These are phyloP conservation scores for Prunella vulgaris DNA, from an alignment of 257 asterid species.

Conservation along the genomic window DNA sequence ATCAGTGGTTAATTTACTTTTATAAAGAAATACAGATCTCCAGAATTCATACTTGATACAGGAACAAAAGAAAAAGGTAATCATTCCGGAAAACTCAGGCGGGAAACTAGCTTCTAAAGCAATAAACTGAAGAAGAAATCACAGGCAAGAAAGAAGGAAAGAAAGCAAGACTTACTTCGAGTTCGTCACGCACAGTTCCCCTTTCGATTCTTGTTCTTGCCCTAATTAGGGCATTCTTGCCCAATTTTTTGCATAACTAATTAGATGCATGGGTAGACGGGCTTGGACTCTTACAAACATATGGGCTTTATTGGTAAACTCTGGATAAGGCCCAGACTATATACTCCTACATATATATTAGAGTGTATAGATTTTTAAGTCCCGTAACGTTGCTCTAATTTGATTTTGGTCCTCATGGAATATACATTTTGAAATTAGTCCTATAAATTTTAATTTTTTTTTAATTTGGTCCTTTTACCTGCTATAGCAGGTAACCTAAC, in stretches of 20 bases:
- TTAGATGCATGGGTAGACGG: neutral
- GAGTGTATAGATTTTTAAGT: no score
- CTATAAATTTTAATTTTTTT: no score
- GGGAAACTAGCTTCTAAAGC: neutral
- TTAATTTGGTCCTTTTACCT: no score
- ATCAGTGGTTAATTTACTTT: neutral
- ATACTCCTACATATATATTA: no score
- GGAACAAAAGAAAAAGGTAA: neutral
- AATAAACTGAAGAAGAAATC: neutral
- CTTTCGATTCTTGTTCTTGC: neutral
- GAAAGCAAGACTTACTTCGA: neutral
- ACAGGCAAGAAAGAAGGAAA: neutral
- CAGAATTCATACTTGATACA: neutral
- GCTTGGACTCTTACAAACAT: neutral
- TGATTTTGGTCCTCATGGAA: no score
- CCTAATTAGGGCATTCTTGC: neutral
- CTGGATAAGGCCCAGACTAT: neutral
- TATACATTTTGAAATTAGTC: no score
- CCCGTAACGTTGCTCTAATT: no score
- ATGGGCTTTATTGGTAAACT: neutral
- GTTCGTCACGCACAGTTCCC: neutral
- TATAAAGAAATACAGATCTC: neutral
- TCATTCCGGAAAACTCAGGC: neutral
- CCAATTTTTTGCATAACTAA: neutral
- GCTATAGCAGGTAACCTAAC: no score